A percentile compares a stretch with the other conserved stretches of the same genome.
Conservation (phyloP, 345 rosid genomes). For the Durio zibethinus region DNA sequence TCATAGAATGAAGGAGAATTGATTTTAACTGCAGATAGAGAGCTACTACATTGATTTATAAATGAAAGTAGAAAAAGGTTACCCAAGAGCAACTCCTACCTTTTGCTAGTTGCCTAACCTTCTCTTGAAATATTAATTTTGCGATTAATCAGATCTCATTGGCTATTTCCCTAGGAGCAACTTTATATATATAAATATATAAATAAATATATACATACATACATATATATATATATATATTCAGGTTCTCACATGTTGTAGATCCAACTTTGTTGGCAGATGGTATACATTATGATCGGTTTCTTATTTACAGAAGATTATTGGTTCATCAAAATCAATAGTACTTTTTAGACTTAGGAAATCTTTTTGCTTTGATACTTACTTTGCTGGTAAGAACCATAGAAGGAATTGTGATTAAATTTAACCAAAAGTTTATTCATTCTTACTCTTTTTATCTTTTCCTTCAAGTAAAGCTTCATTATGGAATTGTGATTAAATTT, state of each 20-base stretch:
- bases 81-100: background rate
- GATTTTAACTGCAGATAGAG: background rate
- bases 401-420: no score
- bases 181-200: no score
- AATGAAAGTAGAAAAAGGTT: no score
- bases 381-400: no score
- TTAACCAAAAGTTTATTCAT: no score
- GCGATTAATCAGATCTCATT: background rate
- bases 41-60: background rate
- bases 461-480: no score
- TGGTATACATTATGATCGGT: background rate
- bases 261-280: background rate
- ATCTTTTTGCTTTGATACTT: background rate
- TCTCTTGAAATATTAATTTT: background rate
- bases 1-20: background rate
- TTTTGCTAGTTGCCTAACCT: background rate
- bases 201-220: no score
- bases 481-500: background rate
- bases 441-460: no score
- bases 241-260: background rate
- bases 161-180: background rate
- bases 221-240: no score
- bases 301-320: background rate
- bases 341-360: background rate
- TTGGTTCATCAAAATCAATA: background rate